A percentile compares a stretch with the other conserved stretches of the same genome.
Evolutionary conservation across 2,329 filamentous ascomycete genomes (phyloP).

Genomic region (Orbilia blumenaviensis): DNA sequence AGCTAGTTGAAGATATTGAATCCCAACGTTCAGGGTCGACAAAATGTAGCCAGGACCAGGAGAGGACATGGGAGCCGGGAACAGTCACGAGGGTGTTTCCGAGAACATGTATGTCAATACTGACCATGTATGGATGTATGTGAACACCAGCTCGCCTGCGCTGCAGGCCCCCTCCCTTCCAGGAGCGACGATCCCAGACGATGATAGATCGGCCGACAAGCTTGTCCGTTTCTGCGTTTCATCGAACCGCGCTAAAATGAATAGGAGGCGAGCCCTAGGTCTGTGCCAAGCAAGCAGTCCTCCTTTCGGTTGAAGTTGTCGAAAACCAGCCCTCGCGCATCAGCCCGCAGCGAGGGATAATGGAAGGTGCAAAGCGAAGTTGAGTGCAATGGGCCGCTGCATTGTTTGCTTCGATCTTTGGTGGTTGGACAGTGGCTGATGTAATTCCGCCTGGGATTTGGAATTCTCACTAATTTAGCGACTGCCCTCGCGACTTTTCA

Average conservation of each 20-base stretch:
- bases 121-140: no score
- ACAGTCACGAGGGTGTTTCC: conserved; percentile 43
- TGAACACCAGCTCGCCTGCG: conserved; percentile 39
- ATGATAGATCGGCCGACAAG: conserved; percentile 32
- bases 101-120: conserved; percentile 30
- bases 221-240: conserved; percentile 44
- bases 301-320: conserved; percentile 52
- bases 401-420: conserved; percentile 39
- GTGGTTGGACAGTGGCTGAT: conserved; percentile 46
- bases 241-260: conserved; percentile 34
- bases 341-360: conserved; percentile 21
- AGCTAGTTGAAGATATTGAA: background rate
- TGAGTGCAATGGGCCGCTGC: conserved; percentile 30
- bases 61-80: conserved; percentile 25
- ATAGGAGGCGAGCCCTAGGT: conserved; percentile 46
- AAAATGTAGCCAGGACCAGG: conserved; percentile 10
- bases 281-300: conserved; percentile 32
- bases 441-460: conserved; percentile 49
- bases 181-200: conserved; percentile 24
- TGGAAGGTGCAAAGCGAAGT: conserved; percentile 9
- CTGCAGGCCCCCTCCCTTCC: conserved; percentile 35
- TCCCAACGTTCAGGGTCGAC: conserved; percentile 14
- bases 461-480: conserved; percentile 44
- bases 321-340: conserved; percentile 19
- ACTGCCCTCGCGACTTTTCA: conserved; percentile 4